Conservation (phyloP, 208 protist genomes). For the Wallacemonas sp. region DNA sequence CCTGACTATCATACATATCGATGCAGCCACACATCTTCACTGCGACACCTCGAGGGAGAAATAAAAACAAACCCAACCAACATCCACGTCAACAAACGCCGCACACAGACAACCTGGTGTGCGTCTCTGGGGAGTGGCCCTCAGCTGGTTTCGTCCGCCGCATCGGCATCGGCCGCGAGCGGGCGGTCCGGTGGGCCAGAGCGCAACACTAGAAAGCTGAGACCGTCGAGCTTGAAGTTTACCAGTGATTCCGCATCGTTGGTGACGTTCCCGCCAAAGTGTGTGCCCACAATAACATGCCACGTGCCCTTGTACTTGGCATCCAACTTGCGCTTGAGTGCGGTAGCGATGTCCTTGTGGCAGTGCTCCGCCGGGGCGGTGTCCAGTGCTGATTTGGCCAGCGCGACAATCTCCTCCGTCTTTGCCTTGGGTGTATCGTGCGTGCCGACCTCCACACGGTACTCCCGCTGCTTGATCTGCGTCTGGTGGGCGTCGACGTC, state of each 20-base stretch:
- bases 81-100: too few relatives aligned
- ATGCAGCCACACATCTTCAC: too few relatives aligned
- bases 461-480: conserved; percentile 27
- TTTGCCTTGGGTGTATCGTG: conserved; percentile 59
- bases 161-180: conserved; percentile 4
- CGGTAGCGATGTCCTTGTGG: conserved; percentile 75
- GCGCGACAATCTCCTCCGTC: conserved; percentile 71
- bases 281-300: conserved; percentile 83
- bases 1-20: conserved; percentile 6
- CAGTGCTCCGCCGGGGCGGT: conserved; percentile 33
- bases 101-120: too few relatives aligned
- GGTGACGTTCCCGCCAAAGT: conserved; percentile 89
- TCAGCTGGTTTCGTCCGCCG: conserved; percentile 5
- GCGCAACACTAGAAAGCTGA: conserved; percentile 72
- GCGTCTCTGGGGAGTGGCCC: too few relatives aligned
- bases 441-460: conserved; percentile 44
- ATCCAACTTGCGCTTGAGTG: conserved; percentile 76
- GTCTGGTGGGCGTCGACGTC: conserved; percentile 23
- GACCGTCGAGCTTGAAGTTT: conserved; percentile 83
- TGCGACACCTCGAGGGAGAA: neutral
- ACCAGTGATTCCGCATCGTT: conserved; percentile 80
- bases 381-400: conserved; percentile 63
- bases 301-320: conserved; percentile 65
- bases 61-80: neutral
- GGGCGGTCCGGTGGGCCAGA: conserved; percentile 83